These are phyloP conservation scores for Euphorbia schlechtendalii DNA, from an alignment of 441 rosid species.

Conservation along the genomic window DNA sequence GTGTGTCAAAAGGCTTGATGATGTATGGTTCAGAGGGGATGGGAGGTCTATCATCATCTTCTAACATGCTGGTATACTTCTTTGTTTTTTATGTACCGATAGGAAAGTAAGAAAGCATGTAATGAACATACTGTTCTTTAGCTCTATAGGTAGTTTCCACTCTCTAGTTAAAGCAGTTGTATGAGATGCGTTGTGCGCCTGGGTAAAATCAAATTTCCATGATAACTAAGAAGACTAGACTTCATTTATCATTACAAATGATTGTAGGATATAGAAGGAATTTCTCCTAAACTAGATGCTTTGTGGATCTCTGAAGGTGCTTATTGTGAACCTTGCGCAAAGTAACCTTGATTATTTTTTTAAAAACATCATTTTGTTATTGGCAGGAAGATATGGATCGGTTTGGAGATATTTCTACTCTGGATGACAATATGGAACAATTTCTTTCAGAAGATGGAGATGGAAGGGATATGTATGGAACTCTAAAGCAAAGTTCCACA, in stretches of 20 bases:
- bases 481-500: constrained; percentile 36
- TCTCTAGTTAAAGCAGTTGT: constrained; percentile 1
- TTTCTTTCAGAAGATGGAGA: constrained; percentile 48
- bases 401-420: constrained; percentile 42
- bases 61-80: constrained; percentile 45
- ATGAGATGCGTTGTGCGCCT: neutral
- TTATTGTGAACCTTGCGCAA: constrained; percentile 7
- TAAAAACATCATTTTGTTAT: constrained; percentile 15
- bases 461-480: constrained; percentile 43
- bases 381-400: constrained; percentile 59
- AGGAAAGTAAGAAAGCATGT: too few relatives aligned
- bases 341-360: constrained; percentile 8
- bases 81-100: neutral
- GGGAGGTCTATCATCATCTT: constrained; percentile 44
- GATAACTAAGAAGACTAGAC: too few relatives aligned
- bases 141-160: neutral
- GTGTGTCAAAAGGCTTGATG: constrained; percentile 39
- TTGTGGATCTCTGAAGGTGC: neutral
- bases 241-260: neutral
- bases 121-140: neutral
- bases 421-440: constrained; percentile 56
- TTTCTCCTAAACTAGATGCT: neutral
- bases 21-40: constrained; percentile 41
- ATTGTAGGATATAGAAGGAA: neutral
- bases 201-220: neutral